phyloP scores from a whole-genome alignment of 1,284 basidiomycete genomes.

The Ustilago cynodontis region DNA sequence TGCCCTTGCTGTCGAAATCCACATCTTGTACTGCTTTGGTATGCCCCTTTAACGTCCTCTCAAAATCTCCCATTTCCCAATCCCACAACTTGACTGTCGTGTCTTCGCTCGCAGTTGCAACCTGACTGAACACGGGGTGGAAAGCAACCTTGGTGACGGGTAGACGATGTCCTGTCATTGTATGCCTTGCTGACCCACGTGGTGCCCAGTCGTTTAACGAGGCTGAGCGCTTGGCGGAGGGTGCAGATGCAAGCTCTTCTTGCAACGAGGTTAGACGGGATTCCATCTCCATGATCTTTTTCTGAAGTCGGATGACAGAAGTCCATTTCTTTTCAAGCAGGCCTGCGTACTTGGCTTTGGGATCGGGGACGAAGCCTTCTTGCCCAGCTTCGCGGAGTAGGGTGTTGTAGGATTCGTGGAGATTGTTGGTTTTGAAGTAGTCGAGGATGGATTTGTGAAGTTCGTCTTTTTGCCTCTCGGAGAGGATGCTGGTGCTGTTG shows the following conservation, averaged over 20 bases:
- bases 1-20: constrained; percentile 87
- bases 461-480: constrained; percentile 84
- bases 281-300: constrained; percentile 84
- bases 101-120: constrained; percentile 88
- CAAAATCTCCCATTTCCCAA: constrained; percentile 93
- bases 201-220: constrained; percentile 85
- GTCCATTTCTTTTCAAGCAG: constrained; percentile 96
- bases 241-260: constrained; percentile 77
- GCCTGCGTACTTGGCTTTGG: constrained; percentile 84
- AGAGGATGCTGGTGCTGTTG: constrained; percentile 72
- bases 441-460: constrained; percentile 88
- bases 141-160: constrained; percentile 84
- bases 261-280: constrained; percentile 80
- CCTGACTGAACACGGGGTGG: constrained; percentile 84
- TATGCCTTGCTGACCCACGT: constrained; percentile 81
- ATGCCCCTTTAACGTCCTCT: constrained; percentile 90
- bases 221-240: constrained; percentile 76
- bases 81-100: constrained; percentile 92
- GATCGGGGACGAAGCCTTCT: constrained; percentile 80
- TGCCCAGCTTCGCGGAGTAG: constrained; percentile 75
- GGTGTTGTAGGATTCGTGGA: constrained; percentile 77
- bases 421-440: constrained; percentile 80
- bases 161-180: constrained; percentile 82
- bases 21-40: constrained; percentile 88
- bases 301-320: constrained; percentile 88